These are phyloP conservation scores for Torulaspora globosa DNA, from an alignment of 1,139 yeast genomes.

Conservation along the genomic window DNA sequence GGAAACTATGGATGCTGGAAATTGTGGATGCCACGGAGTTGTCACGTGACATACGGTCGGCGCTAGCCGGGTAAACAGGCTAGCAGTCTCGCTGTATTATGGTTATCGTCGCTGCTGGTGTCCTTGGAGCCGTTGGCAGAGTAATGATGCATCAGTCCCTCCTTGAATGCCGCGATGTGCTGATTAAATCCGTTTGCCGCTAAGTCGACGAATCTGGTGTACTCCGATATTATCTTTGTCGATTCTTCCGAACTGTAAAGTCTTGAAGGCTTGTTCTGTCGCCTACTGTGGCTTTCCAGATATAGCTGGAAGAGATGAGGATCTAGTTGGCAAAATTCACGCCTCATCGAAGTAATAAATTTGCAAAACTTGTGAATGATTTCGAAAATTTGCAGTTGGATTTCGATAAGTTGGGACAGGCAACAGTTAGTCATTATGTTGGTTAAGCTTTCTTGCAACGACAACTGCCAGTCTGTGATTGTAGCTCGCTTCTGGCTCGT, in stretches of 20 bases:
- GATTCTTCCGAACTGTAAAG: slow-evolving; percentile 22
- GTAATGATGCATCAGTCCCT: slow-evolving; percentile 19
- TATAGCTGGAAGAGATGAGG: slow-evolving; percentile 15
- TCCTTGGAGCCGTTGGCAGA: slow-evolving; percentile 9
- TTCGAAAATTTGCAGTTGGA: slow-evolving; percentile 33
- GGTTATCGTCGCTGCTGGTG: slow-evolving; percentile 3
- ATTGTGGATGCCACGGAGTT: neutral
- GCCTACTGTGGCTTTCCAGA: neutral
- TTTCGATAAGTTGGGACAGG: slow-evolving; percentile 24
- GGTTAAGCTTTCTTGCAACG: slow-evolving; percentile 29
- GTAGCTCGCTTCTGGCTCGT: slow-evolving; percentile 4
- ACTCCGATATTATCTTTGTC: slow-evolving; percentile 11
- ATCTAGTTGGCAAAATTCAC: slow-evolving; percentile 23
- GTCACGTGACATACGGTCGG: neutral
- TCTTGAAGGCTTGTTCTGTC: neutral
- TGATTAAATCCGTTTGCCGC: slow-evolving; percentile 18
- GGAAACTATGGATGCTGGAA: slow-evolving; percentile 2
- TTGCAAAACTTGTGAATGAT: slow-evolving; percentile 33
- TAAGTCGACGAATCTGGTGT: slow-evolving; percentile 13
- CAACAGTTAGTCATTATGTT: slow-evolving; percentile 32
- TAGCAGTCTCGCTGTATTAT: slow-evolving; percentile 1
- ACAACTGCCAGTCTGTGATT: slow-evolving; percentile 22
- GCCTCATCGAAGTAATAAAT: slow-evolving; percentile 29
- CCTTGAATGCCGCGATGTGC: slow-evolving; percentile 21
- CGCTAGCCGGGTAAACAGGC: neutral